phyloP scores from a whole-genome alignment of 2,329 filamentous ascomycete species.

The Aspergillus persii region DNA sequence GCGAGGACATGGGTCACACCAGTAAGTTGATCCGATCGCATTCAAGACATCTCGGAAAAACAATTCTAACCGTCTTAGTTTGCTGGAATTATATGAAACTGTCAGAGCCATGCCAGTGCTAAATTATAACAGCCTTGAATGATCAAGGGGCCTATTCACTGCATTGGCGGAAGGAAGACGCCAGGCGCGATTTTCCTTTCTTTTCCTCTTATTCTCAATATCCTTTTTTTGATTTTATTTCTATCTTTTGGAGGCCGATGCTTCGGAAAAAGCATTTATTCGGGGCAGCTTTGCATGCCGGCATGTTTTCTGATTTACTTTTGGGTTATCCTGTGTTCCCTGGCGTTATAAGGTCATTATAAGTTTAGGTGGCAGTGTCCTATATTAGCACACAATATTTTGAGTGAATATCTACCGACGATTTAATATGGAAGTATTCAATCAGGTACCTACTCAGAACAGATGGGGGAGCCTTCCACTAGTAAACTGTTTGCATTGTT shows the following conservation, averaged over 20 bases:
- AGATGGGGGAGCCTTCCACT: too few species aligned
- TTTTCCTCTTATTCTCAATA: neutral
- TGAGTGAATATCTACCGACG: neutral
- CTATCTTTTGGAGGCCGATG: neutral
- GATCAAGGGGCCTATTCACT: neutral
- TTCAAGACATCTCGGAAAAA: neutral
- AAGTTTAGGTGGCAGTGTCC: neutral
- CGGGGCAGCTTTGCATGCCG: neutral
- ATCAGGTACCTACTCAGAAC: too few species aligned
- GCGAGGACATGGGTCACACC: constrained; percentile 63
- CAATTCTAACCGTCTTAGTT: constrained; percentile 38
- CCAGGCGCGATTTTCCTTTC: neutral
- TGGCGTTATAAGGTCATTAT: neutral
- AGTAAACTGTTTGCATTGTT: too few species aligned
- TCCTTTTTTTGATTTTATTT: neutral
- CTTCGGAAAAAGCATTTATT: neutral
- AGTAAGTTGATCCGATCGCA: constrained; percentile 48
- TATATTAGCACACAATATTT: neutral
- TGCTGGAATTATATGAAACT: constrained; percentile 57
- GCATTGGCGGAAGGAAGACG: neutral
- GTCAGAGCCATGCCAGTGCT: constrained; percentile 30
- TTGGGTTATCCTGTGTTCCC: neutral
- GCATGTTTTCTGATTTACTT: neutral
- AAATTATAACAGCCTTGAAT: neutral
- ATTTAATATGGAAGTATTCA: too few species aligned